Evolutionary conservation across 139 green algal species (phyloP).

Genomic region (Micractinium conductrix): DNA sequence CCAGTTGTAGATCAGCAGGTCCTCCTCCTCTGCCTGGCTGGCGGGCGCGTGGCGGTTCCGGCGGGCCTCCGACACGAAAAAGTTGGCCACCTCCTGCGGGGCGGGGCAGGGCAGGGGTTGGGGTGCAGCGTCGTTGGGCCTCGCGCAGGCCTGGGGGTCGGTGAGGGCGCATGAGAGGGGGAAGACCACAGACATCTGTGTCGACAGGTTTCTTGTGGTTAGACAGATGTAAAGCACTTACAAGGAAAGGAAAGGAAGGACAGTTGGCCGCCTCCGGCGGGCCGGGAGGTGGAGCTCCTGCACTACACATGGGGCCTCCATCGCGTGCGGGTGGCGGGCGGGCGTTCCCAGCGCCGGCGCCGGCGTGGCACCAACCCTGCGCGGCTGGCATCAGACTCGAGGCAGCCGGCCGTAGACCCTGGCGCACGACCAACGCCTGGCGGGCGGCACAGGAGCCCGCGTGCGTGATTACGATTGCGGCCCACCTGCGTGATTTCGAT

Average conservation of each 20-base stretch:
- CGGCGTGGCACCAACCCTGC: no score
- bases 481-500: constrained; percentile 43
- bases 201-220: no score
- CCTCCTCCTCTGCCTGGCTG: constrained; percentile 61
- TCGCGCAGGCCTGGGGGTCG: no score
- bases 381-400: no score
- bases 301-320: background rate
- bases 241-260: no score
- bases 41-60: constrained; percentile 68
- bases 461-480: no score
- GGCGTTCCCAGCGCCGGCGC: background rate
- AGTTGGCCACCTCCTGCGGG: constrained; percentile 72
- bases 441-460: no score
- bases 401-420: background rate
- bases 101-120: no score
- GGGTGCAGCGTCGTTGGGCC: no score
- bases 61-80: constrained; percentile 73
- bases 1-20: constrained; percentile 86
- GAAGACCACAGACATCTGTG: no score
- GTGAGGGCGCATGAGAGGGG: background rate
- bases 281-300: background rate
- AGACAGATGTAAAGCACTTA: no score
- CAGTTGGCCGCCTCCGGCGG: background rate
- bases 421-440: no score
- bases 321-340: background rate